Conservation (phyloP, 768 basidiomycete species). For the Holtermanniella nyarrowii region DNA sequence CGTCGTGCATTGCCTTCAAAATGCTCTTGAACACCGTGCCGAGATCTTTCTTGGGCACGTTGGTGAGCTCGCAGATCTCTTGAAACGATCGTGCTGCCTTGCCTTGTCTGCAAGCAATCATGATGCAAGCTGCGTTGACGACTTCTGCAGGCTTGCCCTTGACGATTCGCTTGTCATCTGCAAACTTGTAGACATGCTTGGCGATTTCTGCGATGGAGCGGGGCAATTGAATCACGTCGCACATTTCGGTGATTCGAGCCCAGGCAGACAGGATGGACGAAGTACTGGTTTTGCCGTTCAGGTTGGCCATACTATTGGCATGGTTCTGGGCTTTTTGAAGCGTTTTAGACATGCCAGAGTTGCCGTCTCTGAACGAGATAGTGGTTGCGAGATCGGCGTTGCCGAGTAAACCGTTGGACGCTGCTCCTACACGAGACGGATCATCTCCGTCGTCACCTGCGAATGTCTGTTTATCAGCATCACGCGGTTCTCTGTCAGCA, state of each 20-base stretch:
- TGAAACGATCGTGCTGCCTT: conserved; percentile 92
- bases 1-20: conserved; percentile 63
- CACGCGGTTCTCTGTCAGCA: background rate
- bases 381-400: conserved; percentile 89
- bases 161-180: conserved; percentile 75
- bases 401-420: conserved; percentile 86
- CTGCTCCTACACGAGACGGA: conserved; percentile 98
- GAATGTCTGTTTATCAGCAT: conserved; percentile 60
- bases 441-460: conserved; percentile 99
- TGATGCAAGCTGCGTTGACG: conserved; percentile 93
- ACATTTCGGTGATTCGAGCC: conserved; percentile 84
- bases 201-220: conserved; percentile 91
- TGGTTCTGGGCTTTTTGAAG: conserved; percentile 85
- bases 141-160: conserved; percentile 86
- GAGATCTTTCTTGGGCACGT: conserved; percentile 87
- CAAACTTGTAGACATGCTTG: conserved; percentile 93
- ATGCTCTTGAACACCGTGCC: conserved; percentile 88
- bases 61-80: conserved; percentile 86
- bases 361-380: conserved; percentile 91
- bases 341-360: conserved; percentile 80
- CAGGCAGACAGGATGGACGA: conserved; percentile 70
- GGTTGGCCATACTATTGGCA: conserved; percentile 47
- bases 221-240: conserved; percentile 87
- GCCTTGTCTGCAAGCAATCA: conserved; percentile 90
- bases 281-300: conserved; percentile 16